A percentile compares a stretch with the other conserved stretches of the same genome.
phyloP scores from a whole-genome alignment of 805 yeast genomes.

The Saccharomyces eubayanus region DNA sequence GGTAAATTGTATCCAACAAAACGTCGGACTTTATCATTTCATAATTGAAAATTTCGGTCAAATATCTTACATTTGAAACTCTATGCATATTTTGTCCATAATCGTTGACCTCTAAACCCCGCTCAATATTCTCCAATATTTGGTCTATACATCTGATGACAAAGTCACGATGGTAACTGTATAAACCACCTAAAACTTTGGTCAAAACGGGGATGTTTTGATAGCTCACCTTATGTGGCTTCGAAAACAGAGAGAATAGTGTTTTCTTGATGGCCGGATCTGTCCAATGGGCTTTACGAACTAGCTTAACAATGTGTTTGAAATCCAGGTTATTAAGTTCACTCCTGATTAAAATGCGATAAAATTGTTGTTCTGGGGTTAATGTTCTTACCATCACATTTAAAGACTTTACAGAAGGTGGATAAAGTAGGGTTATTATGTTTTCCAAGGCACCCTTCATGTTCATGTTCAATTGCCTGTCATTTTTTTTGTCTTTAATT shows the following conservation, averaged over 20 bases:
- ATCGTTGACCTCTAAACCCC: slow-evolving; percentile 60
- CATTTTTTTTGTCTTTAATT: slow-evolving; percentile 42
- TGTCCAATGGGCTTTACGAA: slow-evolving; percentile 41
- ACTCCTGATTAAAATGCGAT: slow-evolving; percentile 42
- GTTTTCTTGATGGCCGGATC: slow-evolving; percentile 31
- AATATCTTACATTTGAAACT: slow-evolving; percentile 50
- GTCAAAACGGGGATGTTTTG: slow-evolving; percentile 48
- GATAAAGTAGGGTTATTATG: slow-evolving; percentile 46
- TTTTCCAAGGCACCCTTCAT: slow-evolving; percentile 53
- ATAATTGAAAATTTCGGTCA: slow-evolving; percentile 49
- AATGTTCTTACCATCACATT: slow-evolving; percentile 20
- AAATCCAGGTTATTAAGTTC: slow-evolving; percentile 39
- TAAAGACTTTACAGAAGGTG: slow-evolving; percentile 39
- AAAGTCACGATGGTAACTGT: slow-evolving; percentile 34
- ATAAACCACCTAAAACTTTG: slow-evolving; percentile 34
- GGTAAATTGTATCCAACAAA: slow-evolving; percentile 45
- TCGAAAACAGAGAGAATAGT: slow-evolving; percentile 39
- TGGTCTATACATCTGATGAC: slow-evolving; percentile 48
- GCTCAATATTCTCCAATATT: slow-evolving; percentile 50
- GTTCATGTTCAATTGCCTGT: slow-evolving; percentile 42
- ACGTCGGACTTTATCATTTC: slow-evolving; percentile 40
- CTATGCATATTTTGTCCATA: slow-evolving; percentile 52
- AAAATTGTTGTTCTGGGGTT: slow-evolving; percentile 41
- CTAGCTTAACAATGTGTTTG: slow-evolving; percentile 30
- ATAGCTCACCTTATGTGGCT: slow-evolving; percentile 54